Evolutionary conservation across 2,329 filamentous ascomycete genomes (phyloP).

Genomic region (Geoglossum cookeanum): DNA sequence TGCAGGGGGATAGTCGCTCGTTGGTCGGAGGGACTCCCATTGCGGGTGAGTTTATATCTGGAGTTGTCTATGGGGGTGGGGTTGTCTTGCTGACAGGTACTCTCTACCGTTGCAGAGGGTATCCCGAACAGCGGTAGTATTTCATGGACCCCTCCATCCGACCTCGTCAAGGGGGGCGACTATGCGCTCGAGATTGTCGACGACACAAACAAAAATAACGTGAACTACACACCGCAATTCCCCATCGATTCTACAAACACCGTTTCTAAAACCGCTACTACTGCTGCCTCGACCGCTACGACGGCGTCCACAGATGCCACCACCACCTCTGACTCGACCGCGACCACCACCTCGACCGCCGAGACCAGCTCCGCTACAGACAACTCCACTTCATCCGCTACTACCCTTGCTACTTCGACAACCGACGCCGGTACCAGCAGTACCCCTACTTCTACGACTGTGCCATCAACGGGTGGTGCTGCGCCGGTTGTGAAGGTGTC

Average conservation of each 20-base stretch:
- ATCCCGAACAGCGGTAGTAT: slow-evolving; percentile 25
- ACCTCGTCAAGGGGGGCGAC: slow-evolving; percentile 25
- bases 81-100: neutral
- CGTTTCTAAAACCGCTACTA: neutral
- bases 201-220: slow-evolving; percentile 2
- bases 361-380: neutral
- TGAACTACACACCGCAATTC: slow-evolving; percentile 8
- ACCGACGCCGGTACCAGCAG: neutral
- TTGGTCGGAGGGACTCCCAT: slow-evolving; percentile 31
- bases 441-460: neutral
- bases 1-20: slow-evolving; percentile 31
- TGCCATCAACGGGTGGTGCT: neutral
- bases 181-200: slow-evolving; percentile 38
- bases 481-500: neutral
- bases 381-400: neutral
- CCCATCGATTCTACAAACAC: slow-evolving; percentile 4
- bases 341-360: neutral
- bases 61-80: slow-evolving; percentile 2
- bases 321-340: neutral
- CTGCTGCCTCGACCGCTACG: neutral
- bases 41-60: slow-evolving; percentile 22
- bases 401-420: neutral
- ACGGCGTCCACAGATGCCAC: neutral
- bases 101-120: slow-evolving; percentile 12
- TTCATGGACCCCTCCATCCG: slow-evolving; percentile 30